Base-by-base conservation (phyloP, 2,329 filamentous ascomycete genomes). In the Metarhizium album region DNA sequence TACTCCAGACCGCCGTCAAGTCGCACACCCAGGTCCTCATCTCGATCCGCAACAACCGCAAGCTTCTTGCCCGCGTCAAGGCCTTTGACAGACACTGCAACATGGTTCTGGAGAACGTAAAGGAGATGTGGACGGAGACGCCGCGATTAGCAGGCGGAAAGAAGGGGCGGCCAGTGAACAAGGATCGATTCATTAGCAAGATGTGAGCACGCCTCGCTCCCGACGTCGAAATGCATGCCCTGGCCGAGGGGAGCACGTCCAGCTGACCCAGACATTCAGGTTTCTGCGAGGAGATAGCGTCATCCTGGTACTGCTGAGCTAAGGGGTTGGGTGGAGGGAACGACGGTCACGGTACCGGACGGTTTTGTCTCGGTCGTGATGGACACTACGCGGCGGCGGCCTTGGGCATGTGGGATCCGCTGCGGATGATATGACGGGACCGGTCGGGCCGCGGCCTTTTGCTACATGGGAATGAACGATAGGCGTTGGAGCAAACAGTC, bases 31-130 rank as follows among this genome's bases (percentile, higher is more conserved):
- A 97, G 73, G 91, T 98, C 55, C 82, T 98, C 58, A 96, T 98
- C 66, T 95, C 89, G 50, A 91, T 91, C 73, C 90, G 93, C 59
- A 96, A 95, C 80, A 97, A 97, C 76, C 87, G 91, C 71, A 98
- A 98, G 77, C 79, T 98, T 46, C 84, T 98, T 50, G 93, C 91
- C 48, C 86, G 93, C 57, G 91, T 98, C 64, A 98, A 98, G 77
- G 93, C 93, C 6, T 98, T 98, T 68, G 93, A 98, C 72, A 80
- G 93, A 54, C 93, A 98, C 72, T 97, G 90, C 80, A 98, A 98
- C 74, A 97, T 98, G 93, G 87, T 95, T 3, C 76, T 96, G 46
- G 90, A 95, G 75, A 95, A 95, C 60, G 90, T 94, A 43, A 72
- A 72, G 78, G 93, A 98, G 74, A 97, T 98, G 91, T 98, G 93